phyloP scores from a whole-genome alignment of 2,329 filamentous ascomycete species.

The Aspergillus ochraceus region DNA sequence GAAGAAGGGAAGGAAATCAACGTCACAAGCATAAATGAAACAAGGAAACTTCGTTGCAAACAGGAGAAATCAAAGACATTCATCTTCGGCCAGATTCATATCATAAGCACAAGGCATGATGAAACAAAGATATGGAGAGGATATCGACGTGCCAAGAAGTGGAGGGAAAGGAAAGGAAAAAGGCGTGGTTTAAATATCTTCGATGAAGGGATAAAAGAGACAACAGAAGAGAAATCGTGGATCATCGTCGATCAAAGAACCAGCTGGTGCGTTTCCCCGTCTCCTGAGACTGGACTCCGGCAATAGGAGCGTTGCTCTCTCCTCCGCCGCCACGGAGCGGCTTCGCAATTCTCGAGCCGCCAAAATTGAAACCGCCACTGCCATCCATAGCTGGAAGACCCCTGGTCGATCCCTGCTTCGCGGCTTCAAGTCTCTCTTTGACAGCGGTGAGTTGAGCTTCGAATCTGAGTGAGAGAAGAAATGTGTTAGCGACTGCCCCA shows the following conservation, averaged over 20 bases:
- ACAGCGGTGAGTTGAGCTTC: conserved; percentile 95
- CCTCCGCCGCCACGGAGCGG: conserved; percentile 57
- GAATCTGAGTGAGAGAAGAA: conserved; percentile 62
- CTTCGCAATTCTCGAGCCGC: conserved; percentile 62
- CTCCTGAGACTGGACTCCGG: neutral
- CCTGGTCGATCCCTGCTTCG: conserved; percentile 86
- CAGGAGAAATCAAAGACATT: neutral
- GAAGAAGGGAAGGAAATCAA: conserved; percentile 2
- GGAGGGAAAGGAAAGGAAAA: neutral
- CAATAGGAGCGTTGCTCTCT: conserved; percentile 46
- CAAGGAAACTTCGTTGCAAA: neutral
- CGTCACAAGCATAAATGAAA: conserved; percentile 4
- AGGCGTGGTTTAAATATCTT: conserved; percentile 21
- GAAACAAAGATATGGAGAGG: conserved; percentile 1
- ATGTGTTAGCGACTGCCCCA: conserved; percentile 10
- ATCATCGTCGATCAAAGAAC: conserved; percentile 50
- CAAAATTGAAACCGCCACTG: conserved; percentile 71
- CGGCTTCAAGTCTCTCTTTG: conserved; percentile 95
- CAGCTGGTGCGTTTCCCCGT: conserved; percentile 48
- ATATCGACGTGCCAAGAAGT: conserved; percentile 7
- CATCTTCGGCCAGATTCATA: conserved; percentile 4
- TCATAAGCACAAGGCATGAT: conserved; percentile 1
- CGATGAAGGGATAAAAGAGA: conserved; percentile 25
- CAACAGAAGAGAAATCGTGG: conserved; percentile 29
- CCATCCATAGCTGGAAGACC: conserved; percentile 68